A percentile compares a stretch with the other conserved stretches of the same genome.
Evolutionary conservation across 257 asterid species (phyloP).

Genomic region (Ligustrum vulgare): DNA sequence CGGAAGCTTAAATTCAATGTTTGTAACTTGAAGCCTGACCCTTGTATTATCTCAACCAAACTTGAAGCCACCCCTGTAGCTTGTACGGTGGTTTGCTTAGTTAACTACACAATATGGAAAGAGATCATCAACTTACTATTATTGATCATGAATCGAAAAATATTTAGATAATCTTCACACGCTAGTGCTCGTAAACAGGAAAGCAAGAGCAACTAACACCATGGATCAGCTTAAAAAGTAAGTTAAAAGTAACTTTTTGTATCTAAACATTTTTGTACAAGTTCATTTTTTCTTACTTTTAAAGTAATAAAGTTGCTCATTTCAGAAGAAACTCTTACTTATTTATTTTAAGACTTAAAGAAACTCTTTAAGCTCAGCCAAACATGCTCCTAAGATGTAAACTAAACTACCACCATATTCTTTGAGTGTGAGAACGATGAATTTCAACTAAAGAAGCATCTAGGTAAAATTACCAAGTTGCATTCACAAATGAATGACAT

Average conservation of each 20-base stretch:
- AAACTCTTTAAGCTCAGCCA: neutral
- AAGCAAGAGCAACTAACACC: neutral
- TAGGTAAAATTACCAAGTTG: too few species aligned
- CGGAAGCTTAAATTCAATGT: slow-evolving; percentile 84
- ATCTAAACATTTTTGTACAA: too few species aligned
- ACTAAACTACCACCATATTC: neutral
- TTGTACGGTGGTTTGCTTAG: slow-evolving; percentile 79
- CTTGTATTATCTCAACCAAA: slow-evolving; percentile 83
- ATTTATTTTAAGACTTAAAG: neutral
- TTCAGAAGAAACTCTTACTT: neutral
- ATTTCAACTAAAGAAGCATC: neutral
- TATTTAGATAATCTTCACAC: neutral
- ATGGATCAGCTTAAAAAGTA: neutral
- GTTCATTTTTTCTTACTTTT: neutral
- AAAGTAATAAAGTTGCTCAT: neutral
- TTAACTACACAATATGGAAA: slow-evolving; percentile 46
- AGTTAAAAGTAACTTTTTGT: neutral
- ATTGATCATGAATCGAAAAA: neutral
- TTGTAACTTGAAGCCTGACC: slow-evolving; percentile 95
- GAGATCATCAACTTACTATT: neutral
- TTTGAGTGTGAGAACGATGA: neutral
- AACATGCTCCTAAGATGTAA: neutral
- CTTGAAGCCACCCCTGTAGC: slow-evolving; percentile 97
- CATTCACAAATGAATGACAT: neutral
- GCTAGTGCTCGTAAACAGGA: neutral